Evolutionary conservation across 2,329 filamentous ascomycete species (phyloP).

Genomic region (Calonectria ilicicola): DNA sequence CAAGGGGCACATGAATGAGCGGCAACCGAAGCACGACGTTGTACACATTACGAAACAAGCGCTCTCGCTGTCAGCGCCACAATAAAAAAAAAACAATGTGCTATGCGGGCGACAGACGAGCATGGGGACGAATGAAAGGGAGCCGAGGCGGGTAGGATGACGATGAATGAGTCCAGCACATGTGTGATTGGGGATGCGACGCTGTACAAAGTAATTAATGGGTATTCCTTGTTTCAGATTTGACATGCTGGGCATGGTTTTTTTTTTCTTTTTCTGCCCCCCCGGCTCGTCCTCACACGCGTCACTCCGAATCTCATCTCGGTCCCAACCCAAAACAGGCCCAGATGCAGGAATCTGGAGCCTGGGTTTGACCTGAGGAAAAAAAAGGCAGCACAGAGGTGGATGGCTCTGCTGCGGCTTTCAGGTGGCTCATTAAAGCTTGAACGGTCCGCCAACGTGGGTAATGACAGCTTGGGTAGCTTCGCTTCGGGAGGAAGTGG

Average conservation of each 20-base stretch:
- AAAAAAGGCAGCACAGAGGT: slow-evolving; percentile 13
- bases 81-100: not conserved
- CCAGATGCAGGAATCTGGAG: slow-evolving; percentile 9
- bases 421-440: slow-evolving; percentile 39
- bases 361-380: slow-evolving; percentile 15
- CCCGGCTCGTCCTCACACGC: slow-evolving; percentile 28
- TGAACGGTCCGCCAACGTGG: slow-evolving; percentile 27
- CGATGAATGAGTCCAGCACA: slow-evolving; percentile 9
- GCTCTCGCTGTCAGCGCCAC: slow-evolving; percentile 27
- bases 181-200: slow-evolving; percentile 1
- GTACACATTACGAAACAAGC: slow-evolving; percentile 37
- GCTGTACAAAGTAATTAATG: slow-evolving; percentile 9
- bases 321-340: slow-evolving; percentile 10
- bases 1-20: slow-evolving; percentile 17
- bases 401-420: slow-evolving; percentile 29
- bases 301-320: slow-evolving; percentile 29
- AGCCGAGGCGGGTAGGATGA: slow-evolving; percentile 24
- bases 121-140: slow-evolving; percentile 17
- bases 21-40: slow-evolving; percentile 16
- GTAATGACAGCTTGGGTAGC: slow-evolving; percentile 17
- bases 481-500: not conserved
- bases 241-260: not conserved
- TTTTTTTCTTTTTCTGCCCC: slow-evolving; percentile 7
- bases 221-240: slow-evolving; percentile 10
- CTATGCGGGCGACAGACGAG: not conserved